A percentile compares a stretch with the other conserved stretches of the same genome.
These are phyloP conservation scores for Plasmopara muralis DNA, from an alignment of 352 stramenopile genomes.

Conservation along the genomic window DNA sequence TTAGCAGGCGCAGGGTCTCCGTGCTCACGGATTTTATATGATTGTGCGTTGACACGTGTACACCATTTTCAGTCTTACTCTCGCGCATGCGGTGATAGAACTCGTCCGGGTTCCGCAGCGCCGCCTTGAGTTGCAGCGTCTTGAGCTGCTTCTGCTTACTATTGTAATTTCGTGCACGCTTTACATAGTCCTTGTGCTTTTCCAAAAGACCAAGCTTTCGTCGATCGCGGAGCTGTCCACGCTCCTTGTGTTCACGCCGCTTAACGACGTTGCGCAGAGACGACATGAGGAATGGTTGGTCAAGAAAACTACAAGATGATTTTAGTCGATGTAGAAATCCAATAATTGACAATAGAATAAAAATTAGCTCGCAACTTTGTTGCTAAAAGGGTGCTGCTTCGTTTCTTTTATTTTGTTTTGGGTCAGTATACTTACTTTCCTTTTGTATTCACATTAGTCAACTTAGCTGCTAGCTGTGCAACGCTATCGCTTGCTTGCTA, in stretches of 20 bases:
- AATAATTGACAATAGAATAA: too few relatives aligned
- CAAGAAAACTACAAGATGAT: not conserved
- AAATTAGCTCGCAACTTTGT: too few relatives aligned
- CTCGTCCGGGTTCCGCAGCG: constrained; percentile 98
- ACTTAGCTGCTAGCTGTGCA: too few relatives aligned
- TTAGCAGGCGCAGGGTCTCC: constrained; percentile 87
- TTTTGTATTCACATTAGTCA: too few relatives aligned
- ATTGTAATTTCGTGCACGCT: constrained; percentile 94
- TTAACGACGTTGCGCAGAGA: constrained; percentile 98
- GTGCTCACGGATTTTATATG: constrained; percentile 50
- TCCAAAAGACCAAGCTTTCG: constrained; percentile 94
- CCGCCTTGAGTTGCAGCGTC: constrained; percentile 86
- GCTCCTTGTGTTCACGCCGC: constrained; percentile 97
- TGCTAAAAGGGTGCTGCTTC: too few relatives aligned
- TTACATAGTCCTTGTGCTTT: constrained; percentile 98
- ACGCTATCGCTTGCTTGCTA: too few relatives aligned
- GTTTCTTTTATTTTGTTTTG: too few relatives aligned
- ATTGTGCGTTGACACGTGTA: constrained; percentile 77
- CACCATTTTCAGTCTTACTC: constrained; percentile 61
- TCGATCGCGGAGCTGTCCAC: constrained; percentile 88
- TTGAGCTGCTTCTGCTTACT: constrained; percentile 89
- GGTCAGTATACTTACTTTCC: too few relatives aligned
- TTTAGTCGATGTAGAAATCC: too few relatives aligned
- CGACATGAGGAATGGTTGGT: constrained; percentile 35
- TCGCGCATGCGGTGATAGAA: constrained; percentile 98